Conservation (phyloP, 2,329 filamentous ascomycete species). For the Talaromyces sp. region DNA sequence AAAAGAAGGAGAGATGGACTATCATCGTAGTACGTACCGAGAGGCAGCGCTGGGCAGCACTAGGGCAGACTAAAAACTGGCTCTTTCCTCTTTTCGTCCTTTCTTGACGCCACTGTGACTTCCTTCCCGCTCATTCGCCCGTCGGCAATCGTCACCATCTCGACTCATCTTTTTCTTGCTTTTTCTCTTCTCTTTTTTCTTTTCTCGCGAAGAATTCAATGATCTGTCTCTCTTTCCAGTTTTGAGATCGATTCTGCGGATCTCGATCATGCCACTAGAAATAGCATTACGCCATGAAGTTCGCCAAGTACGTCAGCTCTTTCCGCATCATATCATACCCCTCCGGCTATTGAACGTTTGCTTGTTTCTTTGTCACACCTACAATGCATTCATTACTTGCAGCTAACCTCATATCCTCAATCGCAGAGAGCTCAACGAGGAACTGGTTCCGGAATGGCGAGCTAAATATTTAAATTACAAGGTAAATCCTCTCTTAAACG, state of each 20-base stretch:
- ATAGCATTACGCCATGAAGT: conserved; percentile 52
- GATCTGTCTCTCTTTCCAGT: background rate
- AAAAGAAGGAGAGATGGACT: background rate
- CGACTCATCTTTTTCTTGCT: background rate
- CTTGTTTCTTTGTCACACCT: conserved; percentile 7
- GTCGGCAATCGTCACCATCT: background rate
- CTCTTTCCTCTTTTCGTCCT: conserved; percentile 4
- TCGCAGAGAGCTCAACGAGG: conserved; percentile 72
- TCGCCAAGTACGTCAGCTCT: conserved; percentile 54
- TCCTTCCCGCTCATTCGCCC: conserved; percentile 13
- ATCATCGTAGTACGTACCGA: too few relatives aligned
- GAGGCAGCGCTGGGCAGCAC: too few relatives aligned
- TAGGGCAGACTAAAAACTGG: background rate
- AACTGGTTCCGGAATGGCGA: conserved; percentile 91
- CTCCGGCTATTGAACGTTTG: conserved; percentile 10
- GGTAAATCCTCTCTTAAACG: conserved; percentile 42
- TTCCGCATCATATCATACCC: conserved; percentile 8
- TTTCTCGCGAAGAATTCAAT: background rate
- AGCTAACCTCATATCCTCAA: conserved; percentile 17
- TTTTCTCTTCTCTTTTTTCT: background rate
- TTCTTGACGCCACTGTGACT: conserved; percentile 7
- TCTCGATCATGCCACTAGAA: conserved; percentile 12
- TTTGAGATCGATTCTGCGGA: background rate
- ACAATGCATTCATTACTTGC: conserved; percentile 15
- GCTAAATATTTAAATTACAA: conserved; percentile 95